Evolutionary conservation across 768 basidiomycete species (phyloP).

Genomic region (Omphalotus guepiniiformis): DNA sequence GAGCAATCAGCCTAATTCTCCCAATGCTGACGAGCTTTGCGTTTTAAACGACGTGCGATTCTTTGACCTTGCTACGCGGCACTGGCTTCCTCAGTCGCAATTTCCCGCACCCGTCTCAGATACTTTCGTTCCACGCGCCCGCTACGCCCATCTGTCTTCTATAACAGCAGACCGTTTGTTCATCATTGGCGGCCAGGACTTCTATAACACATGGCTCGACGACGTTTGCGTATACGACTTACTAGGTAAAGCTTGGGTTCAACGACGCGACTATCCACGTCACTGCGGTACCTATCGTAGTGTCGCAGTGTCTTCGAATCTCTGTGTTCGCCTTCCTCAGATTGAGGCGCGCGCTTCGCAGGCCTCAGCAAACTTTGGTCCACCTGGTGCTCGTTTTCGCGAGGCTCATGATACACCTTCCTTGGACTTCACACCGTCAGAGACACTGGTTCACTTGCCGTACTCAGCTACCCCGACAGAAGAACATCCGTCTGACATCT

Average conservation of each 20-base stretch:
- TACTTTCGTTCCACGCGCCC: constrained; percentile 66
- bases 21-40: constrained; percentile 74
- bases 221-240: constrained; percentile 91
- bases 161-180: constrained; percentile 81
- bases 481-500: constrained; percentile 81
- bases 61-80: constrained; percentile 67
- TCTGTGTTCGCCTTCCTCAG: constrained; percentile 64
- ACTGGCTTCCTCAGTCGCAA: constrained; percentile 60
- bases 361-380: constrained; percentile 41
- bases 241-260: constrained; percentile 67
- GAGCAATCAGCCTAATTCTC: constrained; percentile 72
- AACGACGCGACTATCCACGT: constrained; percentile 76
- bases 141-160: constrained; percentile 93
- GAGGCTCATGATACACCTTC: constrained; percentile 22
- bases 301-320: constrained; percentile 75
- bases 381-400: constrained; percentile 57
- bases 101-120: constrained; percentile 37
- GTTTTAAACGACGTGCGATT: constrained; percentile 93
- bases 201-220: constrained; percentile 90
- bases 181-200: constrained; percentile 93
- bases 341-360: constrained; percentile 47
- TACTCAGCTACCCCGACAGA: constrained; percentile 71
- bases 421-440: constrained; percentile 51
- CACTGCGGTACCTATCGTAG: constrained; percentile 96
- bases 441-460: constrained; percentile 65